Evolutionary conservation across 371 early-diverging fungal genomes (phyloP), one percentile per base, ranked within the genome.

Genomic region (Lichtheimia hyalospora): DNA sequence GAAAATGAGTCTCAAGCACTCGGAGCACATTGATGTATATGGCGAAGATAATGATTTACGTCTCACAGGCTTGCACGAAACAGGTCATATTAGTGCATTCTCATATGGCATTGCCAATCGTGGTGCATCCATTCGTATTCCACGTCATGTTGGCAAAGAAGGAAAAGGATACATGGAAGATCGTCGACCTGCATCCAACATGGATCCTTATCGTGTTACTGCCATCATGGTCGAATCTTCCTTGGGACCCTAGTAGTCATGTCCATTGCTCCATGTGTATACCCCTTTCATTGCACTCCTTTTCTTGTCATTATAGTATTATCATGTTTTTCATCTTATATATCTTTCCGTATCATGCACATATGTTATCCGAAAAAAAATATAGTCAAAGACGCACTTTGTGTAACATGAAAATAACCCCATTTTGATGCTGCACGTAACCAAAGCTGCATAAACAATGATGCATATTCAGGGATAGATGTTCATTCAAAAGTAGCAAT

Each of bases 91-190:
- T 58, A 60, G 70, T 43, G 64, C 79, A 12, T 86, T 86, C 74
- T 74, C 71, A 8, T 82, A 71, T 56, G 86, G 86, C 60, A 80
- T 84, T 49, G 86, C 84, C 48, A 79, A 86, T 69, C 79, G 86
- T 53, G 86, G 86, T 55, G 82, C 84, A 13, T 84, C 84, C 42
- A 86, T 86, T 62, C 82, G 86, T 67, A 86, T 86, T 63, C 84
- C 85, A 54, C 77, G 83, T 41, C 84, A 82, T 57, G 82, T 83
- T 14, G 79, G 81, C 59, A 78, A 74, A 49, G 72, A 74, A 61
- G 85, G 85, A 16, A 79, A 81, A 57, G 85, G 85, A 18, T 85
- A 85, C 57, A 69, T 83, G 62, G 85, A 85, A 69, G 85, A 85
- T 63, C 70, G 85, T 56, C 69, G 86, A 20, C 86, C 86, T 49